Percentiles rank a stretch among this genome's conserved stretches.
Conservation (phyloP, 768 basidiomycete genomes). For the Albatrellus ellisii region DNA sequence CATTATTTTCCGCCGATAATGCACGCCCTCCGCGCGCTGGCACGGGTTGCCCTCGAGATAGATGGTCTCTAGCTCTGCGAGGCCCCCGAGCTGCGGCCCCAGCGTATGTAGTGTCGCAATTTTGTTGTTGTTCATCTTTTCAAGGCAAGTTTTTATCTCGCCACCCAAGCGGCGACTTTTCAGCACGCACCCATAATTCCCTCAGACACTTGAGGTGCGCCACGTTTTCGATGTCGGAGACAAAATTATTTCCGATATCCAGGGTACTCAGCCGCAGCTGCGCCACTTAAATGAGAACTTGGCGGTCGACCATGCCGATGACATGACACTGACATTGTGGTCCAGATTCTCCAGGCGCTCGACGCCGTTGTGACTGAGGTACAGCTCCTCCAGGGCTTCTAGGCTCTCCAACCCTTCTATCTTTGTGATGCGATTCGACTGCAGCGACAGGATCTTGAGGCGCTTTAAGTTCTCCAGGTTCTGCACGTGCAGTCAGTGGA, state of each 20-base stretch:
- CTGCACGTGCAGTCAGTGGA: slow-evolving; percentile 24
- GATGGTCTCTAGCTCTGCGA: slow-evolving; percentile 58
- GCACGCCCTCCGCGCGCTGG: slow-evolving; percentile 60
- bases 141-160: not conserved
- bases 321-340: slow-evolving; percentile 48
- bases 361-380: slow-evolving; percentile 90
- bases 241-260: slow-evolving; percentile 80
- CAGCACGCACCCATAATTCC: slow-evolving; percentile 77
- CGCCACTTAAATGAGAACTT: not conserved
- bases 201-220: slow-evolving; percentile 67
- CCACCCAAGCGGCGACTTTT: not conserved
- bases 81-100: slow-evolving; percentile 47
- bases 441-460: slow-evolving; percentile 78
- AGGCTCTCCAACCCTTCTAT: slow-evolving; percentile 72
- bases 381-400: slow-evolving; percentile 72
- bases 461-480: slow-evolving; percentile 56
- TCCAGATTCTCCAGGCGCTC: slow-evolving; percentile 75
- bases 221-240: slow-evolving; percentile 68
- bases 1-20: slow-evolving; percentile 83
- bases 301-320: not conserved
- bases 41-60: slow-evolving; percentile 96
- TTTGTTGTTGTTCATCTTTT: slow-evolving; percentile 81
- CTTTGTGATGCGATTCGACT: slow-evolving; percentile 87
- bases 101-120: slow-evolving; percentile 60
- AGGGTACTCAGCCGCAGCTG: slow-evolving; percentile 66